Base-by-base conservation (phyloP, 371 early-diverging fungal genomes). In the Batkoa obscura region DNA sequence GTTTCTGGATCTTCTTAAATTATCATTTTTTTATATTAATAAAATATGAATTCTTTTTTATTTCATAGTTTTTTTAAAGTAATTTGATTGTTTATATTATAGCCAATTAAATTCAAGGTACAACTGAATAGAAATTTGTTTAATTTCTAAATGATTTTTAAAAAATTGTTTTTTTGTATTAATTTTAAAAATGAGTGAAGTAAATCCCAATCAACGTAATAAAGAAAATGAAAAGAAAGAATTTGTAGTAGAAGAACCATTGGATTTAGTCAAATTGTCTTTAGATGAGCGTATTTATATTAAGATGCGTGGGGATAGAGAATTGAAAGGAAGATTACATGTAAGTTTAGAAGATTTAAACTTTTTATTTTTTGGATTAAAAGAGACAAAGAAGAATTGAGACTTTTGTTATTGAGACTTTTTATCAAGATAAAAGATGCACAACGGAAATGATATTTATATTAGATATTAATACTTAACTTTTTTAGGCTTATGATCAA, bases 261-360 rank as follows among this genome's bases (percentile, higher is more conserved):
- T 96, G 38, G 97, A 96, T 74, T 78, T 96, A 5, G 89, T 96
- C 43, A 71, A 84, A 55, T 81, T 94, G 38, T 86, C 88, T 50
- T 74, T 96, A 41, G 94, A 94, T 67, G 97, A 96, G 63, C 74
- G 85, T 57, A 84, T 96, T 59, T 90, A 89, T 67, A 94, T 94
- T 50, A 96, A 96, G 69, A 74, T 96, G 60, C 75, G 93, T 45
- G 92, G 93, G 31, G 93, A 91, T 73, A 79, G 97, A 45, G 95
- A 94, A 68, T 68, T 96, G 56, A 72, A 78, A 23, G 97, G 97
- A 36, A 69, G 76, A 50, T 76, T 96, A 58, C 93, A 96, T 64
- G 95, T 83, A 75, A 64, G 66, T 67, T 6, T 43, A 13, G 12
- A 23, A 23, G 23, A 23, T 23, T 23, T 23, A 23, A 23, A 23